Evolutionary conservation across 164 flowering plant genomes (phyloP).

Genomic region (Echeveria elegans): DNA sequence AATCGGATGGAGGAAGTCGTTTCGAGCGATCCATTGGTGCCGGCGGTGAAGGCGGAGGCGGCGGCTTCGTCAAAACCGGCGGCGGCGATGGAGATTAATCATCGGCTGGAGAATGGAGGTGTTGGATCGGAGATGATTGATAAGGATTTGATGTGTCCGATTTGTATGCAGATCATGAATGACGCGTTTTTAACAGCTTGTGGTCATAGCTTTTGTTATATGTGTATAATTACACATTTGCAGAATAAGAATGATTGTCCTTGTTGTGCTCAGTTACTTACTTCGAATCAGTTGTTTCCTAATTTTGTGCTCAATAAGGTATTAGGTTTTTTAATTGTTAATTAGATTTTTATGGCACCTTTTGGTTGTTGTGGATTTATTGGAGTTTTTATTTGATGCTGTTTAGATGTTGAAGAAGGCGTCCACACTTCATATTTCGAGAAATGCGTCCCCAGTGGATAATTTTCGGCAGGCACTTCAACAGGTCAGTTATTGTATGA

Average conservation of each 20-base stretch:
- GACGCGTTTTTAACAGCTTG: constrained; percentile 92
- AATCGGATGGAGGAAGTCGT: background rate
- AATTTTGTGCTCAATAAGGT: constrained; percentile 89
- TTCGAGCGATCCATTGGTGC: background rate
- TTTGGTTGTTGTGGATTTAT: too few relatives aligned
- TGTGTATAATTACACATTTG: constrained; percentile 88
- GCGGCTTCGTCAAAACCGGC: background rate
- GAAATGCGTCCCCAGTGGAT: constrained; percentile 59
- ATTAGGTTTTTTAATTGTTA: too few relatives aligned
- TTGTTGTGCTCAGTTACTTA: constrained; percentile 66
- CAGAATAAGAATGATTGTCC: constrained; percentile 92
- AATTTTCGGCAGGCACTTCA: constrained; percentile 62
- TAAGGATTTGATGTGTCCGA: constrained; percentile 76
- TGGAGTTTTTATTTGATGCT: too few relatives aligned
- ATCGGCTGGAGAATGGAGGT: background rate
- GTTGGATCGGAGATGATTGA: constrained; percentile 23
- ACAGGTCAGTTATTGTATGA: constrained; percentile 45
- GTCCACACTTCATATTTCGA: constrained; percentile 64
- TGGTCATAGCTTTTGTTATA: constrained; percentile 95
- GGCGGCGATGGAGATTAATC: background rate
- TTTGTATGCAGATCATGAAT: constrained; percentile 91
- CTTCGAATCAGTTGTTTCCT: constrained; percentile 65
- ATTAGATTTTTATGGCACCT: too few relatives aligned
- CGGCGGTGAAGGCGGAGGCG: background rate
- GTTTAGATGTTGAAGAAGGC: constrained; percentile 79